These are phyloP conservation scores for Metschnikowia koreensis DNA, from an alignment of 805 yeast species.

Conservation along the genomic window DNA sequence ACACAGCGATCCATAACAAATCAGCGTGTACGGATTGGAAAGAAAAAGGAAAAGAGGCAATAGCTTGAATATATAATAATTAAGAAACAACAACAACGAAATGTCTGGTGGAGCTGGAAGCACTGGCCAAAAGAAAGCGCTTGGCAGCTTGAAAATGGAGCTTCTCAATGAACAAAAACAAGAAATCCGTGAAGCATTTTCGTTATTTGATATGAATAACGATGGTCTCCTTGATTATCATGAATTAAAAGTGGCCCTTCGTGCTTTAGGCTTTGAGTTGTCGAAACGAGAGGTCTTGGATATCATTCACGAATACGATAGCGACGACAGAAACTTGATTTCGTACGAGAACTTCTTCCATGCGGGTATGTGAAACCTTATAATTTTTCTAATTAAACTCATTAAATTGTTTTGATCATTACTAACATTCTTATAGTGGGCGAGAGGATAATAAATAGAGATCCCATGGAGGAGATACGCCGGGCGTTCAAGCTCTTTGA, in stretches of 20 bases:
- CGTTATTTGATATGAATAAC: slow-evolving; percentile 85
- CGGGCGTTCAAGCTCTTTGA: slow-evolving; percentile 90
- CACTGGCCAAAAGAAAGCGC: slow-evolving; percentile 19
- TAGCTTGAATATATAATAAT: neutral
- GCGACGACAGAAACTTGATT: slow-evolving; percentile 69
- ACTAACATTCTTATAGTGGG: slow-evolving; percentile 53
- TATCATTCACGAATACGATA: slow-evolving; percentile 76
- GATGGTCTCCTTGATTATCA: slow-evolving; percentile 92
- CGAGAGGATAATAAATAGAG: slow-evolving; percentile 77
- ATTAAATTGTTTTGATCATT: neutral
- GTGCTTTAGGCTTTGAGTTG: slow-evolving; percentile 90
- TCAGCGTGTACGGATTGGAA: neutral
- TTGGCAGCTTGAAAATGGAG: slow-evolving; percentile 56
- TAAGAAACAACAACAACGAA: slow-evolving; percentile 7
- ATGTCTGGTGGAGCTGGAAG: slow-evolving; percentile 6
- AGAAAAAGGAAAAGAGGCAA: neutral
- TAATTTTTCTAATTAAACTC: neutral
- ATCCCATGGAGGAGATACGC: slow-evolving; percentile 87
- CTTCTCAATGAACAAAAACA: slow-evolving; percentile 83
- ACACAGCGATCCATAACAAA: neutral
- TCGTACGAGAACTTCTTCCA: slow-evolving; percentile 79
- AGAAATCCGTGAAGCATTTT: slow-evolving; percentile 89
- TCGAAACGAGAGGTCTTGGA: slow-evolving; percentile 71
- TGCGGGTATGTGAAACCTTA: slow-evolving; percentile 48
- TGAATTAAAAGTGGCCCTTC: slow-evolving; percentile 87